phyloP scores from a whole-genome alignment of 2,329 filamentous ascomycete genomes.

The Penicillium sp. region DNA sequence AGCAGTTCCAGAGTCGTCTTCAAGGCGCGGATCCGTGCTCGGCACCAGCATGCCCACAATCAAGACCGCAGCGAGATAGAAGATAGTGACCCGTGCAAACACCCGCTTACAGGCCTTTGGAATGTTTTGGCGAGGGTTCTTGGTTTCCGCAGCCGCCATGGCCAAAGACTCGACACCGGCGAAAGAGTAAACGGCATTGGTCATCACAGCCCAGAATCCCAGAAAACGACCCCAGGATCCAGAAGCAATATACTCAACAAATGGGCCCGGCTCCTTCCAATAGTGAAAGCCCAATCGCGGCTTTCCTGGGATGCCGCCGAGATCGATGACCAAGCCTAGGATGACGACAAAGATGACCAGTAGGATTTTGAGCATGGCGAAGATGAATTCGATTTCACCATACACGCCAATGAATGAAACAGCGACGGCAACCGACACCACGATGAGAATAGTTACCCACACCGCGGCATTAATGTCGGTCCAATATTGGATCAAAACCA shows the following conservation, averaged over 20 bases:
- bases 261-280: conserved; percentile 68
- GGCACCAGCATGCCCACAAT: conserved; percentile 63
- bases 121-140: conserved; percentile 54
- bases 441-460: conserved; percentile 57
- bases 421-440: conserved; percentile 59
- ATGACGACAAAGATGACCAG: conserved; percentile 50
- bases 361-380: conserved; percentile 54
- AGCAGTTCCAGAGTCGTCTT: conserved; percentile 29
- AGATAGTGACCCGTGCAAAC: conserved; percentile 58
- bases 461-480: conserved; percentile 35
- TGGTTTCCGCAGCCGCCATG: conserved; percentile 58
- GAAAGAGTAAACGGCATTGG: conserved; percentile 40
- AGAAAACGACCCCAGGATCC: conserved; percentile 64
- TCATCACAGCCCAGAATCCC: conserved; percentile 56
- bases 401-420: conserved; percentile 54
- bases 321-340: conserved; percentile 58
- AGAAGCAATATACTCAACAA: conserved; percentile 63
- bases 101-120: conserved; percentile 57
- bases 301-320: conserved; percentile 61
- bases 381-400: conserved; percentile 55
- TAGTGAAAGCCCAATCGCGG: conserved; percentile 66
- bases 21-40: conserved; percentile 46
- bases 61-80: conserved; percentile 59
- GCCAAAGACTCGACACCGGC: conserved; percentile 52
- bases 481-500: conserved; percentile 66